Percentiles rank a stretch among this genome's conserved stretches.
phyloP scores from a whole-genome alignment of 2,329 filamentous ascomycete genomes.

The Aplosporella prunicola region DNA sequence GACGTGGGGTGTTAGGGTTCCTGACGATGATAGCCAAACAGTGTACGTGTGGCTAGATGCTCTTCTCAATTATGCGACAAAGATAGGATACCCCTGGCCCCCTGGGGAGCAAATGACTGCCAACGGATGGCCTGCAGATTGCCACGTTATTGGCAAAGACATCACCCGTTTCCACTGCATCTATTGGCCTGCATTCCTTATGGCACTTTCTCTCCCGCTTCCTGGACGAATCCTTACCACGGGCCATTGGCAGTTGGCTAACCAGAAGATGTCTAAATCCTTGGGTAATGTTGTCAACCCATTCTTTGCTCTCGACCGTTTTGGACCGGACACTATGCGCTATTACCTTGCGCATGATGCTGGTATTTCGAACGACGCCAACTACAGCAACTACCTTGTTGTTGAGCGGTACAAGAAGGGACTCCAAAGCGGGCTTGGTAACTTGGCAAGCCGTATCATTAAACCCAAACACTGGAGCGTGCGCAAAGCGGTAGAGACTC shows the following conservation, averaged over 20 bases:
- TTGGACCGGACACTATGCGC: conserved; percentile 77
- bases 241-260: conserved; percentile 89
- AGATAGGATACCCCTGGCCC: conserved; percentile 74
- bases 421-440: conserved; percentile 70
- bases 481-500: conserved; percentile 44
- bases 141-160: conserved; percentile 93
- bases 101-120: conserved; percentile 51
- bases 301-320: conserved; percentile 81
- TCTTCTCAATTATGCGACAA: conserved; percentile 86
- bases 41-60: conserved; percentile 99
- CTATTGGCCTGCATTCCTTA: conserved; percentile 94
- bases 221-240: conserved; percentile 78
- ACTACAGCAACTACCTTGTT: conserved; percentile 75
- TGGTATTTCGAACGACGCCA: conserved; percentile 64
- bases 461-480: conserved; percentile 62
- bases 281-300: conserved; percentile 92
- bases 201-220: conserved; percentile 72
- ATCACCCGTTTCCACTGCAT: conserved; percentile 94
- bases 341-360: conserved; percentile 82
- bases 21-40: conserved; percentile 73
- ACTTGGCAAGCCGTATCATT: conserved; percentile 63
- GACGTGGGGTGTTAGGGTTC: conserved; percentile 82
- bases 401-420: conserved; percentile 69
- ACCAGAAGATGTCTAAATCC: conserved; percentile 93
- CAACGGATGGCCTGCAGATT: conserved; percentile 76